Evolutionary conservation across 352 stramenopile species (phyloP).

Genomic region (Globisporangium spiculum): DNA sequence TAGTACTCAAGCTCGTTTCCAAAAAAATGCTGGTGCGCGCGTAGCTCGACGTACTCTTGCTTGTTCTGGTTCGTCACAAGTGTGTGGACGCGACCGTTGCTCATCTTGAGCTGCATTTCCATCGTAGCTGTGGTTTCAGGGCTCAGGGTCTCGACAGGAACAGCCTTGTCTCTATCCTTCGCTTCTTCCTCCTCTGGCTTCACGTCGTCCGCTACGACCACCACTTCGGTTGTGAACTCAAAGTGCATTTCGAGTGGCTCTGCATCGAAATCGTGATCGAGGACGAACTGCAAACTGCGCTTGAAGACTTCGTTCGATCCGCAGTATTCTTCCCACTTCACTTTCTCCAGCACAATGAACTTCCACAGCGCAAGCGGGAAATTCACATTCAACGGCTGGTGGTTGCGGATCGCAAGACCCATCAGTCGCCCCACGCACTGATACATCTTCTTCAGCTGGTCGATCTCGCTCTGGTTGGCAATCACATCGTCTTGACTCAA

Average conservation of each 20-base stretch:
- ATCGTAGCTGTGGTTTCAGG: conserved; percentile 26
- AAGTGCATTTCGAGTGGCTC: conserved; percentile 63
- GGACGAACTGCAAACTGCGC: conserved; percentile 55
- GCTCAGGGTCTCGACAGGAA: not conserved
- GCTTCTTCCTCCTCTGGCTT: conserved; percentile 15
- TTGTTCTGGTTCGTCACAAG: conserved; percentile 76
- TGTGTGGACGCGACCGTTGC: conserved; percentile 21
- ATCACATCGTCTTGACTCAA: conserved; percentile 43
- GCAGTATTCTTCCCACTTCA: conserved; percentile 65
- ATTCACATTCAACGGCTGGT: conserved; percentile 54
- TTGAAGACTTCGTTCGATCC: conserved; percentile 53
- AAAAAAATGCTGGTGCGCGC: conserved; percentile 65
- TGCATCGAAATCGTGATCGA: conserved; percentile 64
- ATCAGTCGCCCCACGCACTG: conserved; percentile 58
- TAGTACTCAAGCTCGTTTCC: conserved; percentile 52
- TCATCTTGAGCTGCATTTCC: conserved; percentile 55
- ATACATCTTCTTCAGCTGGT: conserved; percentile 59
- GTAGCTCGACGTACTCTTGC: conserved; percentile 50
- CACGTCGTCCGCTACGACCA: conserved; percentile 24
- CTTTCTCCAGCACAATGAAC: conserved; percentile 43
- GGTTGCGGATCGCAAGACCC: conserved; percentile 66
- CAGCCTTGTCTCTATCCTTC: not conserved
- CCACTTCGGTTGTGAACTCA: conserved; percentile 53
- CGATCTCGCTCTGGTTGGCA: conserved; percentile 29
- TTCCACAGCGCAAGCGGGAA: conserved; percentile 73